Evolutionary conservation across 805 yeast species (phyloP).

Genomic region (Ogataea ganodermae): DNA sequence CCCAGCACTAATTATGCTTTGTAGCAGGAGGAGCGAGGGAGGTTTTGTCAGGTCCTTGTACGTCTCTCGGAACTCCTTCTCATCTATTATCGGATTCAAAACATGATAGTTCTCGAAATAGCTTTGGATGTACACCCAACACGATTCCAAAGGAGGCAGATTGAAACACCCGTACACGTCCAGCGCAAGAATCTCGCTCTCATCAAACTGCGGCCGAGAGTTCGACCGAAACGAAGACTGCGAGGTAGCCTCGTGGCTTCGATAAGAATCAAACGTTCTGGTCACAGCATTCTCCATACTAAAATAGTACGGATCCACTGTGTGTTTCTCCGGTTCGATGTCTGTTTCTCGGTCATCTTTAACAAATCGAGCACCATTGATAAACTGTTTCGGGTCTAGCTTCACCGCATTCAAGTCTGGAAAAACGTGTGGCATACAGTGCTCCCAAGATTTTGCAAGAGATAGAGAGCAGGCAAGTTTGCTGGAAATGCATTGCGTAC

Average conservation of each 20-base stretch:
- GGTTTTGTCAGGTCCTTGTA: conserved; percentile 56
- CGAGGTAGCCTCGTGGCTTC: too few species aligned
- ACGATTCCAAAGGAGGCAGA: conserved; percentile 57
- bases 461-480: too few species aligned
- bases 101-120: conserved; percentile 68
- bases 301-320: too few species aligned
- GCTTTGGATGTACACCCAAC: conserved; percentile 57
- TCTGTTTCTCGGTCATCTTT: too few species aligned
- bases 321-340: too few species aligned
- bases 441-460: too few species aligned
- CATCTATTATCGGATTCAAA: conserved; percentile 62
- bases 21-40: conserved; percentile 59
- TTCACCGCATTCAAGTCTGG: conserved; percentile 6
- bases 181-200: conserved; percentile 59
- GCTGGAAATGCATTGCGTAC: too few species aligned
- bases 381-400: conserved; percentile 5
- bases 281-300: too few species aligned
- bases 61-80: conserved; percentile 56
- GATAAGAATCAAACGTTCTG: too few species aligned
- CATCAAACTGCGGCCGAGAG: conserved; percentile 17
- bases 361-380: too few species aligned
- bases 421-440: too few species aligned
- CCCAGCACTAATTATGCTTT: conserved; percentile 64
- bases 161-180: conserved; percentile 67
- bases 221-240: too few species aligned